Evolutionary conservation across 2,329 filamentous ascomycete genomes (phyloP), one percentile per base, ranked within the genome.

Genomic region (Leptographium procerum): DNA sequence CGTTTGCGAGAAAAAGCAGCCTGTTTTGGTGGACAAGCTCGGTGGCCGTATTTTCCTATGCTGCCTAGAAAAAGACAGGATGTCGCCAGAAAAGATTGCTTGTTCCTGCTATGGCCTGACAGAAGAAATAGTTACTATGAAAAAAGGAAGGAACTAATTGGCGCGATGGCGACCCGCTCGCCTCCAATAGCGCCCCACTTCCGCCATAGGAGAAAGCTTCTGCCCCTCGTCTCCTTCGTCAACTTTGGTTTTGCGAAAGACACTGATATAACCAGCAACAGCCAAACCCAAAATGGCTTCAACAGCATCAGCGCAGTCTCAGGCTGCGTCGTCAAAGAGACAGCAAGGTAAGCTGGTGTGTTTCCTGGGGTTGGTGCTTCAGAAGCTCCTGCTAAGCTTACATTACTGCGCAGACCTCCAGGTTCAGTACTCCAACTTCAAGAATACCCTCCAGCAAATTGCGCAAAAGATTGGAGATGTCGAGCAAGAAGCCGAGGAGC

Each of bases 401-500:
- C 50, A 24, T 16, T 9, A 6, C 24, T 54, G 33, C 8, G 16
- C 66, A 94, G 89, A 94, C 70, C 82, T 94, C 64, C 89, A 94
- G 73, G 75, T 79, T 55, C 87, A 89, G 66, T 94, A 94, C 71
- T 82, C 82, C 64, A 89, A 85, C 73, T 92, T 84, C 74, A 88
- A 87, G 70, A 85, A 82, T 65, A 85, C 80, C 4, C 82, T 99
- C 60, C 92, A 97, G 73, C 89, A 94, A 69, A 85, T 99, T 67
- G 94, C 94, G 33, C 87, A 91, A 69, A 97, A 96, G 72, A 96
- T 99, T 66, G 94, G 94, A 47, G 91, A 97, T 69, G 91, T 99
- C 59, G 94, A 99, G 75, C 90, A 96, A 71, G 94, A 97, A 71
- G 86, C 89, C 24, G 94, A 99, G 72, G 94, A 99, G 72, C 94